These are phyloP conservation scores for Suaeda aralocaspica DNA, from an alignment of 148 eudicot genomes.

Conservation along the genomic window DNA sequence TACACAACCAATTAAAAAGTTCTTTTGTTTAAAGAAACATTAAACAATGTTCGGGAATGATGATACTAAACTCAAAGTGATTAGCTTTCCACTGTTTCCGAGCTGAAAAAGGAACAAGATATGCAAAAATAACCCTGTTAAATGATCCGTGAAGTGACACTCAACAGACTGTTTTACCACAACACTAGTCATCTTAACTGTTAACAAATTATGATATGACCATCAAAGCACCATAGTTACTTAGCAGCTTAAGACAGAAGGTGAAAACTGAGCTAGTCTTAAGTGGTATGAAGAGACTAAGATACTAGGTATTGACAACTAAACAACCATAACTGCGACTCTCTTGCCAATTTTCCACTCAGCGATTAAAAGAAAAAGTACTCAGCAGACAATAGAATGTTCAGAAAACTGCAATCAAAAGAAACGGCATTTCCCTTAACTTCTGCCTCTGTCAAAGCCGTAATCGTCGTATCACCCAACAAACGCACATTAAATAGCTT, in stretches of 20 bases:
- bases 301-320: neutral
- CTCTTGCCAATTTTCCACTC: neutral
- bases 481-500: neutral
- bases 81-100: too few species aligned
- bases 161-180: neutral
- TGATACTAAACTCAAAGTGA: neutral
- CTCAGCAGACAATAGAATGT: neutral
- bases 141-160: neutral
- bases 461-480: neutral
- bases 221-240: neutral
- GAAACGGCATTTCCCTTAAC: neutral
- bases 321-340: neutral
- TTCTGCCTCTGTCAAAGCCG: constrained; percentile 1
- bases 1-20: too few species aligned
- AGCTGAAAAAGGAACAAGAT: neutral
- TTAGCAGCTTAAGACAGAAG: neutral
- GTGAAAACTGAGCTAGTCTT: neutral
- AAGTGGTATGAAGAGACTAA: too few species aligned
- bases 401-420: neutral
- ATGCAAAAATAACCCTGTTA: neutral
- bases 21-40: neutral
- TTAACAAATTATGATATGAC: neutral
- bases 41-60: neutral
- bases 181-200: neutral
- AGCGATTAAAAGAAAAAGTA: neutral